Evolutionary conservation across 2,329 filamentous ascomycete species (phyloP).

Genomic region (Hypoxylon sp.): DNA sequence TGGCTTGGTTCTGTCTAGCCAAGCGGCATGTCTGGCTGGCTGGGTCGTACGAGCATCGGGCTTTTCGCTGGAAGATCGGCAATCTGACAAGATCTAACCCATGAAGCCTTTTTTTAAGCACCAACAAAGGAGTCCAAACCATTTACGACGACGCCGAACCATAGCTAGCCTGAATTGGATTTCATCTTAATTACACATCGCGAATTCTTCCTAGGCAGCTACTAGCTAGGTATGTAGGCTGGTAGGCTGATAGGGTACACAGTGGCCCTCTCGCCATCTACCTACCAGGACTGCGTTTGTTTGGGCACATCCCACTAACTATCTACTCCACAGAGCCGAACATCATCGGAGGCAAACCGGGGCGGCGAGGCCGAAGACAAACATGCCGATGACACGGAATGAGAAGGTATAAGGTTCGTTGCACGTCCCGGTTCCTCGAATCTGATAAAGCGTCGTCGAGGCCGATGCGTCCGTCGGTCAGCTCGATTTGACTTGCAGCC

Average conservation of each 20-base stretch:
- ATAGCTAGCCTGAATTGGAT: no score
- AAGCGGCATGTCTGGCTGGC: no score
- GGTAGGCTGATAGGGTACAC: no score
- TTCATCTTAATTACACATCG: no score
- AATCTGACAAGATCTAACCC: slow-evolving; percentile 23
- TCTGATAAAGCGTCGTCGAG: slow-evolving; percentile 12
- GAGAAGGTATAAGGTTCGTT: slow-evolving; percentile 1
- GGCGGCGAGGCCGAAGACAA: background rate
- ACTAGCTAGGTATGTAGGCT: no score
- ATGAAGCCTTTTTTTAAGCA: no score
- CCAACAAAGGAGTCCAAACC: no score
- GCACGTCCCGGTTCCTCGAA: slow-evolving; percentile 6
- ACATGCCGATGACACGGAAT: slow-evolving; percentile 4
- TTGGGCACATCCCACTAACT: slow-evolving; percentile 6
- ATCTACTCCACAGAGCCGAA: slow-evolving; percentile 5
- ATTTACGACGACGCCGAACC: no score
- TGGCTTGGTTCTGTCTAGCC: no score
- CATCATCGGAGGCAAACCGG: background rate
- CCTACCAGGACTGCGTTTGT: no score
- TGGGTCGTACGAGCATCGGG: slow-evolving; percentile 29
- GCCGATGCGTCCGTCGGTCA: slow-evolving; percentile 1
- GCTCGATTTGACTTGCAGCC: slow-evolving; percentile 1
- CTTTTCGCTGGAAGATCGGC: slow-evolving; percentile 30
- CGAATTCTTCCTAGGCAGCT: no score
- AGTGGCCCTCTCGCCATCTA: no score